A percentile compares a stretch with the other conserved stretches of the same genome.
Evolutionary conservation across 2,329 filamentous ascomycete genomes (phyloP).

Genomic region (Botrytis pseudocinerea): DNA sequence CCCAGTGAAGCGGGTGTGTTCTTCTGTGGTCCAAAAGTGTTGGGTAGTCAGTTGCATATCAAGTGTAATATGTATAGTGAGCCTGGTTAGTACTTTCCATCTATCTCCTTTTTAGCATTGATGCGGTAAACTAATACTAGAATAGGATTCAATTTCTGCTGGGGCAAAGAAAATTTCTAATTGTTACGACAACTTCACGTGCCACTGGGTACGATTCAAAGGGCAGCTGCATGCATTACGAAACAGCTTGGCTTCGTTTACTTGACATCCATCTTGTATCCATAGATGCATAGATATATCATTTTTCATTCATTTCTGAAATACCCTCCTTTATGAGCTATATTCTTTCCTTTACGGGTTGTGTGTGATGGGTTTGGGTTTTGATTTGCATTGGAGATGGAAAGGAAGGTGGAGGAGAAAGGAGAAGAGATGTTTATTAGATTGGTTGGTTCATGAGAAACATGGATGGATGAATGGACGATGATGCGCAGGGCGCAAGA

Average conservation of each 20-base stretch:
- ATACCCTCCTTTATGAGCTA: conserved; percentile 2
- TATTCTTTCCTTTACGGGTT: not conserved
- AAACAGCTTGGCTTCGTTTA: not conserved
- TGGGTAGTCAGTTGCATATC: conserved; percentile 75
- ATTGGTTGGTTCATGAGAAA: not conserved
- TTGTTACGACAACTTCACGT: not conserved
- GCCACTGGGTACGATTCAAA: not conserved
- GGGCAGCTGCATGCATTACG: not conserved
- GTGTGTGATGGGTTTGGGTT: not conserved
- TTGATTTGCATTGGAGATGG: not conserved
- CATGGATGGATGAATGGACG: not conserved
- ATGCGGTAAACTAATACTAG: conserved; percentile 20
- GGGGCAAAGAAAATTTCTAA: conserved; percentile 56
- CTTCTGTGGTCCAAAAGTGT: conserved; percentile 80
- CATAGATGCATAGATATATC: not conserved
- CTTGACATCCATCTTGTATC: not conserved
- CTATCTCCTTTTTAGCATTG: not conserved
- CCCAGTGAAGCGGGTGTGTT: conserved; percentile 76
- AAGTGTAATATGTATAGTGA: conserved; percentile 89
- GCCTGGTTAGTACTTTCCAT: conserved; percentile 62
- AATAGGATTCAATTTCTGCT: conserved; percentile 39
- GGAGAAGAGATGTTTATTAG: not conserved
- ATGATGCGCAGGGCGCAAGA: not conserved
- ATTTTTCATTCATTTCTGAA: conserved; percentile 5
- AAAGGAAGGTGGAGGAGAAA: not conserved